Conservation (phyloP, 352 stramenopile species). For the Peronospora farinosa region DNA sequence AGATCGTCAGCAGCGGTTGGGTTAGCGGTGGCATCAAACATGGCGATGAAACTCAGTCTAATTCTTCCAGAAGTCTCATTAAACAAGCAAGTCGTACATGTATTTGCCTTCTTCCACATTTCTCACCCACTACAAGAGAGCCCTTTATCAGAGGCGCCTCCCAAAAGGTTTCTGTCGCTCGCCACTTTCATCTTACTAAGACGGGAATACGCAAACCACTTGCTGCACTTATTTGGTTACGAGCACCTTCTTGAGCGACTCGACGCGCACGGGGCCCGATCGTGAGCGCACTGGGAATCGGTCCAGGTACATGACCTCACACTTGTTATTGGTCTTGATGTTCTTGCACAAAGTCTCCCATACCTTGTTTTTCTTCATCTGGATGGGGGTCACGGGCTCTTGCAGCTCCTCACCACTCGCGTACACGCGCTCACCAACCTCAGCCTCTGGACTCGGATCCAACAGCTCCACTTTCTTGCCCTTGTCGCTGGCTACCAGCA, state of each 20-base stretch:
- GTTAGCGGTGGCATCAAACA: too few species aligned
- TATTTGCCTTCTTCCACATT: background rate
- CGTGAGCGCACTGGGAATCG: slow-evolving; percentile 52
- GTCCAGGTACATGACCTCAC: slow-evolving; percentile 64
- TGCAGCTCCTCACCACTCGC: slow-evolving; percentile 60
- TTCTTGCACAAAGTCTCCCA: slow-evolving; percentile 69
- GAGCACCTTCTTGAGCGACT: slow-evolving; percentile 53
- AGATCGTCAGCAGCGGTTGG: too few species aligned
- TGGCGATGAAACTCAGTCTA: too few species aligned
- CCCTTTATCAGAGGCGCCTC: too few species aligned
- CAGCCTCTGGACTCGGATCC: slow-evolving; percentile 51
- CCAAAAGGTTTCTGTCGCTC: background rate
- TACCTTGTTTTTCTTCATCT: slow-evolving; percentile 86
- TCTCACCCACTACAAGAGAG: background rate
- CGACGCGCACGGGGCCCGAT: slow-evolving; percentile 45
- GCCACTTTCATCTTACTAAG: background rate
- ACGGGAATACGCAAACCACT: background rate
- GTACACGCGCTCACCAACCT: slow-evolving; percentile 68
- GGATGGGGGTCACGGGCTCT: slow-evolving; percentile 66
- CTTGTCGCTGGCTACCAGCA: slow-evolving; percentile 40
- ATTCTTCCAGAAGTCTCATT: too few species aligned
- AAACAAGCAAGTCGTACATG: background rate
- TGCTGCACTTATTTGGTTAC: slow-evolving; percentile 32
- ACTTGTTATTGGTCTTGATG: slow-evolving; percentile 74
- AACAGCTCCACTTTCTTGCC: slow-evolving; percentile 58